Evolutionary conservation across 1,139 yeast species (phyloP).

Genomic region (Kodamaea anthophila): DNA sequence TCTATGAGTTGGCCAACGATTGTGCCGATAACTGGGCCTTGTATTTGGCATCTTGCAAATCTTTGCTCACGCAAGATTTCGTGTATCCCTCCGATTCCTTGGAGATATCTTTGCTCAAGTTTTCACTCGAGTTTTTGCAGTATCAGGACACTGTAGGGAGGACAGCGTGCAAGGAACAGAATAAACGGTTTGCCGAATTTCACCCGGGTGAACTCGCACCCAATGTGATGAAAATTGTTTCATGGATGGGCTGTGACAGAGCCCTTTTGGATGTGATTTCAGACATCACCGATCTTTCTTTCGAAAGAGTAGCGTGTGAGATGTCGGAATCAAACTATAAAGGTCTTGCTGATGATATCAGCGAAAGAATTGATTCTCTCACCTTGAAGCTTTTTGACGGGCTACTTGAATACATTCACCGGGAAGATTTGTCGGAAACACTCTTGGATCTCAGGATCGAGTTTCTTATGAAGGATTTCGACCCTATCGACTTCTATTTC

Average conservation of each 20-base stretch:
- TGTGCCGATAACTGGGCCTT: conserved; percentile 22
- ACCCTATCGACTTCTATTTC: conserved; percentile 21
- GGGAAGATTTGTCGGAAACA: conserved; percentile 5
- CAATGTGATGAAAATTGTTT: conserved; percentile 10
- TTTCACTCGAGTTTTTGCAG: conserved; percentile 23
- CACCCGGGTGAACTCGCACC: conserved; percentile 1
- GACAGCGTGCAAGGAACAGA: conserved; percentile 27
- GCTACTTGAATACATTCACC: conserved; percentile 7
- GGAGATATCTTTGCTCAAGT: conserved; percentile 19
- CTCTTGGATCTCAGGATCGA: conserved; percentile 9
- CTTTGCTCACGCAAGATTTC: conserved; percentile 14
- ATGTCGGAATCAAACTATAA: conserved; percentile 15
- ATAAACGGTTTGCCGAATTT: conserved; percentile 18
- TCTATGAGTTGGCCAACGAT: conserved; percentile 26
- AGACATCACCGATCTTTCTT: conserved; percentile 31
- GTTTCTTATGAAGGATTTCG: conserved; percentile 9
- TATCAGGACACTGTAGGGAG: conserved; percentile 30
- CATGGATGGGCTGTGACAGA: conserved; percentile 28
- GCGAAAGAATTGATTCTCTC: conserved; percentile 8
- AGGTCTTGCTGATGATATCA: conserved; percentile 6
- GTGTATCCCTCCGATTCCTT: conserved; percentile 12
- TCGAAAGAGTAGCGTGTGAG: conserved; percentile 17
- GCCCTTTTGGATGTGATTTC: conserved; percentile 22
- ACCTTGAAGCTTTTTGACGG: conserved; percentile 11
- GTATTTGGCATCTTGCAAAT: conserved; percentile 19